Evolutionary conservation across 129 eudicot genomes (phyloP), one percentile per base, ranked within the genome.

Genomic region (Helichrysum umbraculigerum): DNA sequence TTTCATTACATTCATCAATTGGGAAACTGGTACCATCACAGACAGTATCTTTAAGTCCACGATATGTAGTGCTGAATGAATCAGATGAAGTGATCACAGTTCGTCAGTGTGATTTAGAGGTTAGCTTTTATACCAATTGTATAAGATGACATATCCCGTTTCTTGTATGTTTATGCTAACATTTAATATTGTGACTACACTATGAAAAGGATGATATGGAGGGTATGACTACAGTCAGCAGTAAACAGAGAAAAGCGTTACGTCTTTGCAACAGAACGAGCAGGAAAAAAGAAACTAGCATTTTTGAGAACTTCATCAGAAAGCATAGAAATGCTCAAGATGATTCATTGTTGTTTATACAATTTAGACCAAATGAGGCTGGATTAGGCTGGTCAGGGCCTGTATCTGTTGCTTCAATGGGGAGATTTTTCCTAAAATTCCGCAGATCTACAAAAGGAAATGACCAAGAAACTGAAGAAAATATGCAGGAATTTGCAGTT

Each of bases 321-420:
- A 92, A 95, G 85, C 99, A 95, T 80, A 86, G 83, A 84, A 86
- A 86, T 79, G 58, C 70, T 77, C 83, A 77, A 51, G 92, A 87
- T 86, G 97, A 91, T 79, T 73, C 88, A 9, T 77, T 86, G 75
- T 72, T 84, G 65, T 89, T 79, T 77, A 82, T 95, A 81, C 97
- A 91, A 70, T 95, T 91, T 77, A 82, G 83, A 70, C 96, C 83
- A 21, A 76, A 80, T 74, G 82, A 83, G 29, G 66, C 78, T 58
- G 86, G 90, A 22, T 71, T 80, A 51, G 88, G 84, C 59, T 95
- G 99, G 99, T 95, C 99, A 4, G 99, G 99, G 39, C 99, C 99
- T 17, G 88, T 95, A 47, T 91, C 97, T 73, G 90, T 95, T 75
- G 90, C 99, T 72, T 91, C 99, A 72, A 78, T 95, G 76, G 99